A percentile compares a stretch with the other conserved stretches of the same genome.
These are phyloP conservation scores for Penicillium chermesinum DNA, from an alignment of 495 filamentous ascomycete species.

Conservation along the genomic window DNA sequence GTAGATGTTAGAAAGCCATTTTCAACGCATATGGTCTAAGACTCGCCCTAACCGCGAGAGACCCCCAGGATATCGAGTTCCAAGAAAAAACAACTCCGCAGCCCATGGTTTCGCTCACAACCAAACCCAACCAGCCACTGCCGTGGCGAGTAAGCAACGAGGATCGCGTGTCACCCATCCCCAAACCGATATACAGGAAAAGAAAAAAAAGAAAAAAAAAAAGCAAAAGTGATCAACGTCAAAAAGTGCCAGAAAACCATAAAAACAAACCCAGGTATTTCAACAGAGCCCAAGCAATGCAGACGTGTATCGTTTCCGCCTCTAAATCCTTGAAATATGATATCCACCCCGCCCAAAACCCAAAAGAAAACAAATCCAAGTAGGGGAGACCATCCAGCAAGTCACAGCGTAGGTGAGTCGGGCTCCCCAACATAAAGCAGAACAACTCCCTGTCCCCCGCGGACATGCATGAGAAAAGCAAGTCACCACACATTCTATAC, in stretches of 20 bases:
- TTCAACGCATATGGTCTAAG: slow-evolving; percentile 35
- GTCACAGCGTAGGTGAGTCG: slow-evolving; percentile 25
- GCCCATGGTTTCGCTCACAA: slow-evolving; percentile 43
- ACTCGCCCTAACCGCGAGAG: slow-evolving; percentile 29
- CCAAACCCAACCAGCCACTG: slow-evolving; percentile 29
- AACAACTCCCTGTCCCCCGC: slow-evolving; percentile 35
- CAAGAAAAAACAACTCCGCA: slow-evolving; percentile 39
- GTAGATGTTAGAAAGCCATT: slow-evolving; percentile 22
- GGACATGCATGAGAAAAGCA: slow-evolving; percentile 30
- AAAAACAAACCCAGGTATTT: slow-evolving; percentile 32
- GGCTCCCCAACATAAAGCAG: slow-evolving; percentile 27
- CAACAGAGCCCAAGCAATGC: slow-evolving; percentile 47
- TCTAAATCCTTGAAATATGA: slow-evolving; percentile 43
- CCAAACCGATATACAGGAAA: slow-evolving; percentile 42
- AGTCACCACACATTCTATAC: slow-evolving; percentile 44
- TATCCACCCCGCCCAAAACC: slow-evolving; percentile 36
- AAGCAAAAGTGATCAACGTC: slow-evolving; percentile 9
- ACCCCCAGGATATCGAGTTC: slow-evolving; percentile 36
- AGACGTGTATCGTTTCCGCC: slow-evolving; percentile 53
- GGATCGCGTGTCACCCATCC: slow-evolving; percentile 33
- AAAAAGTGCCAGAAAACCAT: slow-evolving; percentile 21
- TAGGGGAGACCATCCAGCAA: slow-evolving; percentile 28
- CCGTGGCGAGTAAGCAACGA: slow-evolving; percentile 33
- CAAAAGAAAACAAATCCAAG: slow-evolving; percentile 29
- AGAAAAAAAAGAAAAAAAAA: slow-evolving; percentile 26